Evolutionary conservation across 306 rosid species (phyloP).

Genomic region (Herpetospermum pedunculosum): DNA sequence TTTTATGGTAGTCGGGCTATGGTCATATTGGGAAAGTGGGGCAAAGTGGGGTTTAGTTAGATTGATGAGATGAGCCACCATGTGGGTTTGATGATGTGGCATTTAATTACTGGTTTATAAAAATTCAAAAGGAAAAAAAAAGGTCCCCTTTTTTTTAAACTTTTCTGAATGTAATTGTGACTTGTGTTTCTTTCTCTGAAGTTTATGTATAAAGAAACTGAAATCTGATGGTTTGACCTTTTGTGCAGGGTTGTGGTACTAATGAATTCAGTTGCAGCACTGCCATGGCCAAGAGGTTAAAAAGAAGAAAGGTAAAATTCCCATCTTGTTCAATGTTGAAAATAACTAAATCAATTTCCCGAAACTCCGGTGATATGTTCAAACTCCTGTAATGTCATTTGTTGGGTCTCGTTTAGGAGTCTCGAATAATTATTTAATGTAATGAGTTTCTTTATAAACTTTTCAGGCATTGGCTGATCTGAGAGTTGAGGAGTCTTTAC

Average conservation of each 20-base stretch:
- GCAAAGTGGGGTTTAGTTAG: neutral
- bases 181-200: neutral
- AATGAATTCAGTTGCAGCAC: slow-evolving; percentile 4
- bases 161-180: neutral
- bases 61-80: neutral
- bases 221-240: neutral
- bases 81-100: slow-evolving; percentile 12
- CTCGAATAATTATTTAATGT: neutral
- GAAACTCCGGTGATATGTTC: neutral
- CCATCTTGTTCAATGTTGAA: neutral
- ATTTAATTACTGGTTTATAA: neutral
- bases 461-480: slow-evolving; percentile 13
- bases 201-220: neutral
- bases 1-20: too few species aligned
- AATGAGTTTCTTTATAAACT: neutral
- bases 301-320: slow-evolving; percentile 8
- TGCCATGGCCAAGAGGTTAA: slow-evolving; percentile 14
- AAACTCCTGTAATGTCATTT: neutral
- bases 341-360: neutral
- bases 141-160: neutral
- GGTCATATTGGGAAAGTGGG: too few species aligned
- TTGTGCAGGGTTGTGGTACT: slow-evolving; percentile 3
- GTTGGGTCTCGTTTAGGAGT: too few species aligned
- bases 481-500: slow-evolving; percentile 5
- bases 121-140: neutral